Conservation (phyloP, 2,329 filamentous ascomycete genomes). For the Pseudocercospora macadamiae region DNA sequence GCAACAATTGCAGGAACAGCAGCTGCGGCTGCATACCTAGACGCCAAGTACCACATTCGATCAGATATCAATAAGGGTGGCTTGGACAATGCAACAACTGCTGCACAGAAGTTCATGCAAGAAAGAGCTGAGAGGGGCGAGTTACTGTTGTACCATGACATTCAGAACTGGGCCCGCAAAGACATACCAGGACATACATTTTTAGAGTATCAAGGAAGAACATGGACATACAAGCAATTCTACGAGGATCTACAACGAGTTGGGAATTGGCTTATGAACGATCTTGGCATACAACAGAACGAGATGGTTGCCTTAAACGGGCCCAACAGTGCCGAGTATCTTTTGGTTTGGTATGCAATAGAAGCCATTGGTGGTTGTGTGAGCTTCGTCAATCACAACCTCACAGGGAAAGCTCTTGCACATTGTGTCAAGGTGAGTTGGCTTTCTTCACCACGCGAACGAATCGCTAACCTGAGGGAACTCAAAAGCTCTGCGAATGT, state of each 20-base stretch:
- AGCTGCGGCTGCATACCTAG: constrained; percentile 57
- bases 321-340: constrained; percentile 39
- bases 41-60: constrained; percentile 69
- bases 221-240: constrained; percentile 71
- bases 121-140: constrained; percentile 23
- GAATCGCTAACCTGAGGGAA: neutral
- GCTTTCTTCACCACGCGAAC: neutral
- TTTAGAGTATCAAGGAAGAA: constrained; percentile 36
- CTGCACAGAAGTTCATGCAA: constrained; percentile 30
- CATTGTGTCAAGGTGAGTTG: constrained; percentile 41
- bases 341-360: constrained; percentile 51
- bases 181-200: constrained; percentile 30
- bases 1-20: constrained; percentile 33
- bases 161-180: constrained; percentile 30
- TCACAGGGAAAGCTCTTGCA: constrained; percentile 38
- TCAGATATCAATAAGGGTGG: constrained; percentile 57
- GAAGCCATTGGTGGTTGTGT: constrained; percentile 57
- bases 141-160: constrained; percentile 31
- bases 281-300: constrained; percentile 44
- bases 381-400: constrained; percentile 40
- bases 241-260: constrained; percentile 72
- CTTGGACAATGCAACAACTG: constrained; percentile 27
- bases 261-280: constrained; percentile 71
- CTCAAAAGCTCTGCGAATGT: constrained; percentile 29
- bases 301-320: constrained; percentile 41